phyloP scores from a whole-genome alignment of 495 filamentous ascomycete genomes.

The Rhypophila decipiens region DNA sequence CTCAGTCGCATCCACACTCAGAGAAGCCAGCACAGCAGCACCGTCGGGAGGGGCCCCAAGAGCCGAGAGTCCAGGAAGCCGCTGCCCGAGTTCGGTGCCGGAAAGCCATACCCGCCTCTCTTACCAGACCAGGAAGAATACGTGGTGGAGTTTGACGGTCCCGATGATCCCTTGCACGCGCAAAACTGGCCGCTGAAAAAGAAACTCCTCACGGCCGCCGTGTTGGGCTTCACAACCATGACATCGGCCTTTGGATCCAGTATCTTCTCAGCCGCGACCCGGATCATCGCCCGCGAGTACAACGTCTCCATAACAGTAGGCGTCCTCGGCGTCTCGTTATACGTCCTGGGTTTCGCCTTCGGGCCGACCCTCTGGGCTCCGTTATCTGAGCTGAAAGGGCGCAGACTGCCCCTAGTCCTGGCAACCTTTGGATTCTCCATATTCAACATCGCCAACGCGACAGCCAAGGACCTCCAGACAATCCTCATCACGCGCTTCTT shows the following conservation, averaged over 20 bases:
- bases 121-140: slow-evolving; percentile 72
- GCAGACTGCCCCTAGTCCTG: slow-evolving; percentile 63
- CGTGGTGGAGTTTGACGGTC: slow-evolving; percentile 80
- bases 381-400: slow-evolving; percentile 70
- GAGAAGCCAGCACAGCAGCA: slow-evolving; percentile 65
- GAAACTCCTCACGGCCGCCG: slow-evolving; percentile 61
- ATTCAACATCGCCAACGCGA: slow-evolving; percentile 66
- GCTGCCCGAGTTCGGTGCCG: slow-evolving; percentile 56
- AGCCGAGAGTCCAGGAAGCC: slow-evolving; percentile 50
- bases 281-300: slow-evolving; percentile 44
- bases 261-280: slow-evolving; percentile 62
- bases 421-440: slow-evolving; percentile 73
- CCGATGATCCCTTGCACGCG: slow-evolving; percentile 71
- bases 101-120: slow-evolving; percentile 70
- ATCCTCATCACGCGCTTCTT: slow-evolving; percentile 81
- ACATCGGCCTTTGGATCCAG: slow-evolving; percentile 65
- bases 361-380: slow-evolving; percentile 65
- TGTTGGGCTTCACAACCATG: slow-evolving; percentile 74
- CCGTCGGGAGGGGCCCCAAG: slow-evolving; percentile 55
- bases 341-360: slow-evolving; percentile 65
- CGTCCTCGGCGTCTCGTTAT: slow-evolving; percentile 60
- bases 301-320: slow-evolving; percentile 54
- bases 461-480: slow-evolving; percentile 75
- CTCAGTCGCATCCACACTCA: slow-evolving; percentile 71
- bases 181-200: slow-evolving; percentile 76